These are phyloP conservation scores for Geranomyces michiganensis DNA, from an alignment of 192 early-diverging fungal genomes.

Conservation along the genomic window DNA sequence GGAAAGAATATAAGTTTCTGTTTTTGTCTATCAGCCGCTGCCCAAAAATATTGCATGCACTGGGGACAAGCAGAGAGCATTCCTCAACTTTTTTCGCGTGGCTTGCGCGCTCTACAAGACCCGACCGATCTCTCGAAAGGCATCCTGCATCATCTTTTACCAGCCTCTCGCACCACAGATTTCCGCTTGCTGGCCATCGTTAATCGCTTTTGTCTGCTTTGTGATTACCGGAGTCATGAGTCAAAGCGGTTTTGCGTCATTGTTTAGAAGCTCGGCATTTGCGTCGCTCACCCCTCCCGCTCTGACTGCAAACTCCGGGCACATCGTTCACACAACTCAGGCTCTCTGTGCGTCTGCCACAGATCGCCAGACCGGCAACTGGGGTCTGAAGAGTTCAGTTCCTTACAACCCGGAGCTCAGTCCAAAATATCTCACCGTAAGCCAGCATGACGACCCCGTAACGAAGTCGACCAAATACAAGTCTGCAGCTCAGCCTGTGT, in stretches of 20 bases:
- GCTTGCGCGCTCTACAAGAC: too few relatives aligned
- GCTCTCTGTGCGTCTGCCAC: not conserved
- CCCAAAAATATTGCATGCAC: too few relatives aligned
- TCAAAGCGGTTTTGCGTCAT: constrained; percentile 5
- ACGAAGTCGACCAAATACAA: constrained; percentile 11
- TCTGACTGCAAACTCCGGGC: not conserved
- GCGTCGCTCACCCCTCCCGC: constrained; percentile 1
- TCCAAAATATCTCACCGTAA: constrained; percentile 3
- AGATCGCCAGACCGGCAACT: constrained; percentile 7
- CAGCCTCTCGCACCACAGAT: too few relatives aligned
- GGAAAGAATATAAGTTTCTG: too few relatives aligned
- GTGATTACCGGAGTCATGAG: not conserved
- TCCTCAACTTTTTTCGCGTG: too few relatives aligned
- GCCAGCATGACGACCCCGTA: constrained; percentile 14
- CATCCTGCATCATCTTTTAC: too few relatives aligned
- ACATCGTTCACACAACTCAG: constrained; percentile 9
- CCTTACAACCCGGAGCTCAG: not conserved
- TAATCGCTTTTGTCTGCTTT: too few relatives aligned
- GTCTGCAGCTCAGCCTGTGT: constrained; percentile 6
- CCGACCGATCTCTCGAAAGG: too few relatives aligned
- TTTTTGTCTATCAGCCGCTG: too few relatives aligned
- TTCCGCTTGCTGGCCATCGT: too few relatives aligned
- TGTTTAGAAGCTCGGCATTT: constrained; percentile 14
- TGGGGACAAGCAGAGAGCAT: too few relatives aligned
- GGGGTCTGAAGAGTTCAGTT: constrained; percentile 24